Evolutionary conservation across 768 basidiomycete genomes (phyloP).

Genomic region (Trametes villosa): DNA sequence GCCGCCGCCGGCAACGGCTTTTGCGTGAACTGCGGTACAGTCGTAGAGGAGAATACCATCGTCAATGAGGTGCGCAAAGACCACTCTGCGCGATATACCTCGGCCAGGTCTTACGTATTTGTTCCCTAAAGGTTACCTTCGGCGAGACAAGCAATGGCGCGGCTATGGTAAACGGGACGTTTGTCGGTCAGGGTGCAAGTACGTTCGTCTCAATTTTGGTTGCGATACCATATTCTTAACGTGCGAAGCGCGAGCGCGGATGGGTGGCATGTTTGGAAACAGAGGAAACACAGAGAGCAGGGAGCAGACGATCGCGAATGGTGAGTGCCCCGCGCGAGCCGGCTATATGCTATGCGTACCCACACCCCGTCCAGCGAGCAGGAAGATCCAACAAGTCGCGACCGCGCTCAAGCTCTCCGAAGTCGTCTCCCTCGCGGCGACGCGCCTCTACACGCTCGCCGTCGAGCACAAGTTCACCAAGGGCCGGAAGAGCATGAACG

Average conservation of each 20-base stretch:
- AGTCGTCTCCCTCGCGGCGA: conserved; percentile 77
- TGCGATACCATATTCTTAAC: neutral
- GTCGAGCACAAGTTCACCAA: conserved; percentile 94
- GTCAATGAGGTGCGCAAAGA: conserved; percentile 67
- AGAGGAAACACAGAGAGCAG: conserved; percentile 80
- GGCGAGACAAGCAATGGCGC: conserved; percentile 93
- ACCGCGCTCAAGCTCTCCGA: conserved; percentile 79
- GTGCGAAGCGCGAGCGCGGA: conserved; percentile 71
- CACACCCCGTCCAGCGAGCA: conserved; percentile 59
- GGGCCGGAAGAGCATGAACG: conserved; percentile 89
- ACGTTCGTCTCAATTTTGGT: conserved; percentile 36
- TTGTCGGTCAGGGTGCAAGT: conserved; percentile 92
- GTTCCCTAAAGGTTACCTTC: conserved; percentile 63
- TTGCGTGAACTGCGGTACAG: conserved; percentile 85
- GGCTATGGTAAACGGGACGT: conserved; percentile 94
- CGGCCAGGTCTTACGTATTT: neutral
- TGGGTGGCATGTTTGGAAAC: conserved; percentile 83
- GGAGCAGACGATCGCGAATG: conserved; percentile 91
- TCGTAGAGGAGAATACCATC: conserved; percentile 92
- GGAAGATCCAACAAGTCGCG: conserved; percentile 84
- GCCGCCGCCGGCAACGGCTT: conserved; percentile 83
- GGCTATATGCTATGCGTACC: neutral
- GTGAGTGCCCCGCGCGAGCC: conserved; percentile 46
- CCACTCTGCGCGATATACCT: no score
- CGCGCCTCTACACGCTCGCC: conserved; percentile 89